Evolutionary conservation across 1,284 basidiomycete species (phyloP).

Genomic region (Ustilago sp.): DNA sequence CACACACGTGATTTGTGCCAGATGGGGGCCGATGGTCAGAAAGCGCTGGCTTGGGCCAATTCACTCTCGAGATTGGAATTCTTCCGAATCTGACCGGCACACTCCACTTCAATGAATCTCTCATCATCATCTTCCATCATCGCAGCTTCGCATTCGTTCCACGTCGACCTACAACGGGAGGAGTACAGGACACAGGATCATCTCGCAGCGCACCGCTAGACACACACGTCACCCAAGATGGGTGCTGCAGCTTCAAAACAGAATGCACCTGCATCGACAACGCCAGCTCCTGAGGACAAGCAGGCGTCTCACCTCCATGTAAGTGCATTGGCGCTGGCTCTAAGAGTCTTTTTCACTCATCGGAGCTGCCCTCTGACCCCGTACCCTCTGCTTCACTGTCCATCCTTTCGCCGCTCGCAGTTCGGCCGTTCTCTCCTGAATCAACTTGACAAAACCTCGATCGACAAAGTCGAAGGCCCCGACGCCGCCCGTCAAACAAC

Average conservation of each 20-base stretch:
- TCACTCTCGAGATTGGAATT: slow-evolving; percentile 7
- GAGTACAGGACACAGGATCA: neutral
- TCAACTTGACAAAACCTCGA: slow-evolving; percentile 48
- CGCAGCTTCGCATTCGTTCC: neutral
- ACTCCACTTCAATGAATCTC: slow-evolving; percentile 6
- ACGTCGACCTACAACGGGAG: neutral
- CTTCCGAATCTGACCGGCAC: slow-evolving; percentile 46
- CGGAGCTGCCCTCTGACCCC: neutral
- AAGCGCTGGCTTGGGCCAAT: slow-evolving; percentile 4
- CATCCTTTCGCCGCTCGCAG: slow-evolving; percentile 13
- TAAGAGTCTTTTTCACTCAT: neutral
- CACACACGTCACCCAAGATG: slow-evolving; percentile 18
- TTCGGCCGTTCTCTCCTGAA: slow-evolving; percentile 56
- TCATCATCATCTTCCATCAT: slow-evolving; percentile 1
- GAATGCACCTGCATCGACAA: slow-evolving; percentile 34
- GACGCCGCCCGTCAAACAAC: slow-evolving; percentile 53
- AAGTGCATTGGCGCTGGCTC: neutral
- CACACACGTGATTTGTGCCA: slow-evolving; percentile 35
- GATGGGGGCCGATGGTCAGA: neutral
- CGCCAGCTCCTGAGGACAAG: slow-evolving; percentile 47
- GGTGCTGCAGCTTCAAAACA: slow-evolving; percentile 55
- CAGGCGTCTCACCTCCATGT: slow-evolving; percentile 48
- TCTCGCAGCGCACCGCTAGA: neutral
- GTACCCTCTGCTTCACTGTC: neutral
- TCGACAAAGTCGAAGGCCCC: slow-evolving; percentile 45